Base-by-base conservation (phyloP, 352 stramenopile genomes). In the Blastocystis sp. region DNA sequence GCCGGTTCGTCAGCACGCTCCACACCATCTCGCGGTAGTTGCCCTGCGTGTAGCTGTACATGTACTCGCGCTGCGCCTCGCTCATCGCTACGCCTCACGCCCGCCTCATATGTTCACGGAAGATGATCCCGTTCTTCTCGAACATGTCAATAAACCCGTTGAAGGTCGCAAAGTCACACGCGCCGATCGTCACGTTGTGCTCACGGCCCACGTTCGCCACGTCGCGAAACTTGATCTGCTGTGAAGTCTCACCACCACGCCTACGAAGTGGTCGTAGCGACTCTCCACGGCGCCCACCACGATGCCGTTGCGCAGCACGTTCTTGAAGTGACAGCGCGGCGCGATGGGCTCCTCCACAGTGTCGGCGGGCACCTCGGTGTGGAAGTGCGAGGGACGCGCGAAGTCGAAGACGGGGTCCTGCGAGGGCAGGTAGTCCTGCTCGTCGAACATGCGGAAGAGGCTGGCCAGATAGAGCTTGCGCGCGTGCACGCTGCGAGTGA, bases 361-460 rank as follows among this genome's bases (percentile, higher is more conserved):
- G 28, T 34, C 0, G 19, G 62, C 17, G 7, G 62, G 62, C 9
- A 69, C 62, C 38, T 69, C 62, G 62, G 17, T 17, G 38, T 69
- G 62, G 19, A 69, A 28, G 7, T 38, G 62, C 19, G 62, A 10
- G 19, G 28, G 17, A 0, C 62, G 62, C 62, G n/a, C n/a, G 14
- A 11, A 2, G 4, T 62, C 48, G 28, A 38, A 63, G 43, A 24
- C 19, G 3, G 21, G 24, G 28, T 81, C 70, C 59, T 81, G 48
- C 52, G 48, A 34, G 11, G 34, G 66, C n/a, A 42, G 34, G n/a
- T 60, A 81, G 42, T 81, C 70, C 24, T 19, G 24, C 34, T 81
- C 70, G 59, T 81, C 70, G 59, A 81, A 81, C 45, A 52, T 38
- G 59, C 70, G 70, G 70, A 81, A 81, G 34, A 81, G 59, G 4